Percentiles rank a stretch among this genome's conserved stretches.
Evolutionary conservation across 2,329 filamentous ascomycete genomes (phyloP).

Genomic region (Diplodia scrobiculata): DNA sequence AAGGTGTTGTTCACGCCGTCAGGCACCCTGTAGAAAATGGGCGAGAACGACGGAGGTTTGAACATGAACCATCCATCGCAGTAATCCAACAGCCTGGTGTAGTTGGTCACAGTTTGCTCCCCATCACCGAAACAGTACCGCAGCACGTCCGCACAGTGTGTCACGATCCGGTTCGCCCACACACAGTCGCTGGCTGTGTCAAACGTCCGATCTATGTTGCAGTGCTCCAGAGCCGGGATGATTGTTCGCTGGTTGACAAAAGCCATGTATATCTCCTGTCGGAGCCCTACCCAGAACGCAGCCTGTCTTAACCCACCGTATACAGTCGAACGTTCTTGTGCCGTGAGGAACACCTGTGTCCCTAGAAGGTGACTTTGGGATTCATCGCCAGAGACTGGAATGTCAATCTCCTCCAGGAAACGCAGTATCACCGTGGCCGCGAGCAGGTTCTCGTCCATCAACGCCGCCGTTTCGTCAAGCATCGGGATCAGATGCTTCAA

Average conservation of each 20-base stretch:
- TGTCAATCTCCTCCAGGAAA: slow-evolving; percentile 48
- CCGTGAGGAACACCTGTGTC: slow-evolving; percentile 37
- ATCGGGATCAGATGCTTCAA: slow-evolving; percentile 48
- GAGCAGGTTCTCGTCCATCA: slow-evolving; percentile 47
- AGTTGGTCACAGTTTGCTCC: slow-evolving; percentile 42
- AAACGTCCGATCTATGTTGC: slow-evolving; percentile 43
- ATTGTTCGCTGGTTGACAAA: slow-evolving; percentile 37
- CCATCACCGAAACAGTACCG: slow-evolving; percentile 61
- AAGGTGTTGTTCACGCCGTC: slow-evolving; percentile 50
- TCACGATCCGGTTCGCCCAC: slow-evolving; percentile 49
- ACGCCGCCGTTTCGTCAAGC: slow-evolving; percentile 44
- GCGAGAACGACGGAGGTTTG: slow-evolving; percentile 58
- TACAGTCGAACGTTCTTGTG: slow-evolving; percentile 19
- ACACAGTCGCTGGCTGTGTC: slow-evolving; percentile 46
- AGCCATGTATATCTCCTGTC: slow-evolving; percentile 43
- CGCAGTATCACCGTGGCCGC: slow-evolving; percentile 48
- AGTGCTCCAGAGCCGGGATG: slow-evolving; percentile 34
- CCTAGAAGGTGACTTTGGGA: slow-evolving; percentile 45
- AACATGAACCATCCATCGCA: slow-evolving; percentile 52
- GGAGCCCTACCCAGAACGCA: slow-evolving; percentile 39
- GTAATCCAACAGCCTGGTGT: slow-evolving; percentile 52
- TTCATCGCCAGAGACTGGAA: slow-evolving; percentile 42
- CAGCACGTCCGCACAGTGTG: slow-evolving; percentile 43
- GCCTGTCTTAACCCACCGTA: slow-evolving; percentile 32
- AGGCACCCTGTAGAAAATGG: slow-evolving; percentile 54